These are phyloP conservation scores for Scheffersomyces spartinae DNA, from an alignment of 805 yeast species.

Conservation along the genomic window DNA sequence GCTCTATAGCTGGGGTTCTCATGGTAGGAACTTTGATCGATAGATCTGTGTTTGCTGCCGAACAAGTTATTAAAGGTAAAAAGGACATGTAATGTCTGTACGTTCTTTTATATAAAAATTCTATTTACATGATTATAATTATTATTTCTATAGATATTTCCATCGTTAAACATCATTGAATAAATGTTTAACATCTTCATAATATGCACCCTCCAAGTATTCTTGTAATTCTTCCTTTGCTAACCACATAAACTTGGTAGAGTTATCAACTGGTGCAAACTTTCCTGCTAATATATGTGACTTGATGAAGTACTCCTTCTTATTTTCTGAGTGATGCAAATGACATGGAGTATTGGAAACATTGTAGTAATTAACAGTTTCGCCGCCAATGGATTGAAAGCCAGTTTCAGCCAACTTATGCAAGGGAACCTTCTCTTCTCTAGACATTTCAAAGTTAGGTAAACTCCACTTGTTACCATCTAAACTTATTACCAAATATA, in stretches of 20 bases:
- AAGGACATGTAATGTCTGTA: slow-evolving; percentile 44
- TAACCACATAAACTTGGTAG: slow-evolving; percentile 65
- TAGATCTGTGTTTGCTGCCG: slow-evolving; percentile 81
- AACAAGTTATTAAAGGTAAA: slow-evolving; percentile 58
- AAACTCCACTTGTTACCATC: slow-evolving; percentile 51
- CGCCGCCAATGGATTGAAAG: slow-evolving; percentile 61
- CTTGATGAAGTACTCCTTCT: slow-evolving; percentile 62
- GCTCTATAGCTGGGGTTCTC: slow-evolving; percentile 87
- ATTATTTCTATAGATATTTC: slow-evolving; percentile 1
- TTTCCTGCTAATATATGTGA: slow-evolving; percentile 82
- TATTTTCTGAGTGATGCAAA: slow-evolving; percentile 34
- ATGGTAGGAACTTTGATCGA: slow-evolving; percentile 88
- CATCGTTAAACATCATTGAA: slow-evolving; percentile 30
- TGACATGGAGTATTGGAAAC: slow-evolving; percentile 88
- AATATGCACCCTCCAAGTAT: slow-evolving; percentile 44
- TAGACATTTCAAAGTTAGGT: slow-evolving; percentile 52
- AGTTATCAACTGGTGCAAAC: slow-evolving; percentile 34
- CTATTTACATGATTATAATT: neutral
- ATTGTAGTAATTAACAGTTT: slow-evolving; percentile 69
- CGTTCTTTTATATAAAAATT: too few species aligned
- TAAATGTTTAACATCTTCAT: slow-evolving; percentile 38
- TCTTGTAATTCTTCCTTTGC: slow-evolving; percentile 64
- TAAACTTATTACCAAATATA: slow-evolving; percentile 58
- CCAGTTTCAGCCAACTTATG: slow-evolving; percentile 70
- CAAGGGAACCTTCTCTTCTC: slow-evolving; percentile 37